Evolutionary conservation across 75 land plant genomes (phyloP).

Genomic region (Selaginella tamariscina): DNA sequence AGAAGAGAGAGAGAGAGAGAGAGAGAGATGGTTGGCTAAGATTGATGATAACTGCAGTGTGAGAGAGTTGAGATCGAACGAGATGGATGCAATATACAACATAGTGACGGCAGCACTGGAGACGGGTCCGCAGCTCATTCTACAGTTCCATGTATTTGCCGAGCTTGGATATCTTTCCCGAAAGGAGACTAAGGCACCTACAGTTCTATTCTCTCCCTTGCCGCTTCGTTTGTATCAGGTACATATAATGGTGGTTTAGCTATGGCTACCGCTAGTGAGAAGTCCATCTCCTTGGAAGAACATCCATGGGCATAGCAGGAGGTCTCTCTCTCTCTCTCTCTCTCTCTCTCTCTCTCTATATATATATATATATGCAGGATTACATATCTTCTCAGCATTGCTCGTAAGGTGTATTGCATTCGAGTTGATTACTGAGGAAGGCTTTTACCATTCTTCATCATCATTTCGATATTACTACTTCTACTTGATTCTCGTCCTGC

Average conservation of each 20-base stretch:
- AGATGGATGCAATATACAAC: conserved; percentile 8
- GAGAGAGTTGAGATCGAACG: not conserved
- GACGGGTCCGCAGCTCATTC: conserved; percentile 5
- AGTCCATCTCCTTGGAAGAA: not conserved
- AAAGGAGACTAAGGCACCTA: not conserved
- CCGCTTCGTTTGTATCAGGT: conserved; percentile 5
- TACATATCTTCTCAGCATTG: not conserved
- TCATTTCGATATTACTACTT: conserved; percentile 2
- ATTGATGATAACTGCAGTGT: not conserved
- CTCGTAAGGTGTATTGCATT: conserved; percentile 5
- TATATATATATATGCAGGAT: not conserved
- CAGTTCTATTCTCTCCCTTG: not conserved
- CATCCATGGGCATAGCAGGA: conserved; percentile 6
- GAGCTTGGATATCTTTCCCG: conserved; percentile 5
- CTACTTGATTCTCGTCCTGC: not conserved
- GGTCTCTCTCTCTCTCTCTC: not conserved
- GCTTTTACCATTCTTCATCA: not conserved
- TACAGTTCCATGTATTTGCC: conserved; percentile 9
- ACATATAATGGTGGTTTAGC: conserved; percentile 6
- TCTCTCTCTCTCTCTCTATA: not conserved
- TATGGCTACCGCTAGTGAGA: not conserved
- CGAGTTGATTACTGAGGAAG: conserved; percentile 2
- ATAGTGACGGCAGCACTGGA: conserved; percentile 4
- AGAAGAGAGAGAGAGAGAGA: no score
- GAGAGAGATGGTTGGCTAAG: no score